A percentile compares a stretch with the other conserved stretches of the same genome.
Conservation (phyloP, 164 flowering plant genomes). For the Sedum album region DNA sequence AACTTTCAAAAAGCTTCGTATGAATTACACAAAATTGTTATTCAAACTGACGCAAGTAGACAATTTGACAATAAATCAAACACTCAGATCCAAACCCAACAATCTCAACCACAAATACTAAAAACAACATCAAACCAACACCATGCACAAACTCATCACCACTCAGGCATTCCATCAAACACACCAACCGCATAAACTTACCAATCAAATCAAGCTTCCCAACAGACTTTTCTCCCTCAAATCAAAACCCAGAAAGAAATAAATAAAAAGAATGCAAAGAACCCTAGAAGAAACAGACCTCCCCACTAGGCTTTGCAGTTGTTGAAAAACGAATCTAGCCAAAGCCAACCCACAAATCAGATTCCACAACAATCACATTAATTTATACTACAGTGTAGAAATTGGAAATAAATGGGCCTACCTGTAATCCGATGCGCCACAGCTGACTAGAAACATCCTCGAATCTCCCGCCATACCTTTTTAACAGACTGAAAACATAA, state of each 20-base stretch:
- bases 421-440: conserved; percentile 28
- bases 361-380: not conserved
- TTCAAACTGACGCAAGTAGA: not conserved
- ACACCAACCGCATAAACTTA: not conserved
- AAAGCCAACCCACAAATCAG: not conserved
- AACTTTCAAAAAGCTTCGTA: not conserved
- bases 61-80: not conserved
- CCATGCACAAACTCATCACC: conserved; percentile 5
- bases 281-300: not conserved
- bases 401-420: conserved; percentile 12
- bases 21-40: not conserved
- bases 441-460: conserved; percentile 22
- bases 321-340: not conserved
- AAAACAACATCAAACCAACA: not conserved
- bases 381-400: not conserved
- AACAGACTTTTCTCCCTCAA: not conserved
- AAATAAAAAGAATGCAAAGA: too few species aligned
- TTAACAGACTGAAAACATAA: not conserved
- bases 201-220: not conserved
- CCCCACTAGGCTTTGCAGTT: not conserved
- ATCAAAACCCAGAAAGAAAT: not conserved
- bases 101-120: not conserved
- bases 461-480: conserved; percentile 19
- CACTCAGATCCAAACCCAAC: conserved; percentile 5
- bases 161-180: conserved; percentile 2